phyloP scores from a whole-genome alignment of 192 early-diverging fungal genomes.

The Umbelopsis sp. region DNA sequence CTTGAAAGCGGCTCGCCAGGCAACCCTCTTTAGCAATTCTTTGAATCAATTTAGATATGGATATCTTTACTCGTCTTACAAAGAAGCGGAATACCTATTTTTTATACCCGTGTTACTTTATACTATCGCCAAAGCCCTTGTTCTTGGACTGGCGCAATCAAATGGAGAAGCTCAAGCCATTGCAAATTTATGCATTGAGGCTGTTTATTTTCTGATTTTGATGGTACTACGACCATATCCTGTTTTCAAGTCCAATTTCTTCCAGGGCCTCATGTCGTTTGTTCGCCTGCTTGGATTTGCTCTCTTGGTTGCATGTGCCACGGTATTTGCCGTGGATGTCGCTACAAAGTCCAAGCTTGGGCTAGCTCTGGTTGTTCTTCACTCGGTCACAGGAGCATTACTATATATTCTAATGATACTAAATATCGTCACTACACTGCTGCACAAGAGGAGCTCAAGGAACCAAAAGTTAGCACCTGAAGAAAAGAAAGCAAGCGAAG shows the following conservation, averaged over 20 bases:
- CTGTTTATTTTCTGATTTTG: neutral
- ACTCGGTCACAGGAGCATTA: neutral
- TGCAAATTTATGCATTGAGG: slow-evolving; percentile 10
- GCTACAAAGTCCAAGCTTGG: slow-evolving; percentile 10
- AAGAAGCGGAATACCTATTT: slow-evolving; percentile 4
- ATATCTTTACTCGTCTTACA: slow-evolving; percentile 10
- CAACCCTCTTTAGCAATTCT: slow-evolving; percentile 2
- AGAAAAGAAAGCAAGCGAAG: neutral
- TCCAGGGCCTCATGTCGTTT: slow-evolving; percentile 5
- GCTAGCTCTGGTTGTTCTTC: slow-evolving; percentile 1
- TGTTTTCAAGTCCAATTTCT: neutral
- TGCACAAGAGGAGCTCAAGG: neutral
- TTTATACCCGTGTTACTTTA: slow-evolving; percentile 2
- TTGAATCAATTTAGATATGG: neutral
- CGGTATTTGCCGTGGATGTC: slow-evolving; percentile 10
- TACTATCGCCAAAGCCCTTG: slow-evolving; percentile 1
- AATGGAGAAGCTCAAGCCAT: slow-evolving; percentile 20
- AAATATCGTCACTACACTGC: neutral
- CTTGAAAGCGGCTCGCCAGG: neutral
- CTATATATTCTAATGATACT: slow-evolving; percentile 8
- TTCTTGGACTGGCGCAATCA: neutral
- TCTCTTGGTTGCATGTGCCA: neutral
- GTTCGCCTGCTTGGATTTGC: slow-evolving; percentile 15
- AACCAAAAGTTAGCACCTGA: neutral
- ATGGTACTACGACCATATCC: neutral